phyloP scores from a whole-genome alignment of 805 yeast genomes.

The Grigorovia yakushimaensis region DNA sequence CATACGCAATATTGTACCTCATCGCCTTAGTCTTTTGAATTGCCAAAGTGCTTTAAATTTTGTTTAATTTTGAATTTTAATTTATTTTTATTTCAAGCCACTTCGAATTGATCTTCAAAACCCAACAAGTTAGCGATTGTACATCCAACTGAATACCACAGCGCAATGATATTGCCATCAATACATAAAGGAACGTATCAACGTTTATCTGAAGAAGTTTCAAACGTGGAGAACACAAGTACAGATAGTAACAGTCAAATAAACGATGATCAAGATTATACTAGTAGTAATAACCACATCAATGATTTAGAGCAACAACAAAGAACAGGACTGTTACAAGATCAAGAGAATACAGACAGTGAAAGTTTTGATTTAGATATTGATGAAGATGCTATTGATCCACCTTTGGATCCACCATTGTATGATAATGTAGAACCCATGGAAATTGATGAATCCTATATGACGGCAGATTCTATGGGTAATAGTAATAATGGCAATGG shows the following conservation, averaged over 20 bases:
- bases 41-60: not conserved
- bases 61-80: no score
- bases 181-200: not conserved
- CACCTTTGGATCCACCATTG: conserved; percentile 27
- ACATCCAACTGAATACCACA: not conserved
- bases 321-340: not conserved
- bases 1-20: conserved; percentile 35
- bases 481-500: not conserved
- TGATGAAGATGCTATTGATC: not conserved
- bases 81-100: not conserved
- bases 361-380: not conserved
- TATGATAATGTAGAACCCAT: conserved; percentile 24
- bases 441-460: conserved; percentile 35
- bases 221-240: no score
- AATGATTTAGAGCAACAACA: not conserved
- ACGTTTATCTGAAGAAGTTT: not conserved
- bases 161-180: no score
- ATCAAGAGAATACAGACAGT: not conserved
- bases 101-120: no score
- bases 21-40: not conserved
- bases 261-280: no score
- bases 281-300: no score
- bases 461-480: not conserved
- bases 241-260: no score
- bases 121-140: no score